Base-by-base conservation (phyloP, 768 basidiomycete genomes). In the Termitomyces sp. region DNA sequence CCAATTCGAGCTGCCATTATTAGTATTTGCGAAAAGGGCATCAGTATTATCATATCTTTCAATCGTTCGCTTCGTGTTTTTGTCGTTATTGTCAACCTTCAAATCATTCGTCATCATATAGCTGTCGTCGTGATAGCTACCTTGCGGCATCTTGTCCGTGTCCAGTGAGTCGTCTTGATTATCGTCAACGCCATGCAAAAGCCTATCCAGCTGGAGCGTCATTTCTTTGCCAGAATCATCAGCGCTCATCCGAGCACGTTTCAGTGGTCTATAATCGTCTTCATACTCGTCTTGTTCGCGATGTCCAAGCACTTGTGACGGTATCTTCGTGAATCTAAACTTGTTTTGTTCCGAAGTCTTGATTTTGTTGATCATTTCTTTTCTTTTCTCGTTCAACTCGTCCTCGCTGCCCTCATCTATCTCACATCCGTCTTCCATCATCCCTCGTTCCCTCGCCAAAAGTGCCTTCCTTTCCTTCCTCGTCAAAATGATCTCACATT, bases 401-500 rank as follows among this genome's bases (percentile, higher is more conserved):
- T 38, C 47, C 48, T 58, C 59, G 10, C 33, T 33, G 26, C 43
- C 35, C 3, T 40, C 28, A 24, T 14, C 30, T 35, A 30, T 51
- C 13, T 51, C 47, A 9, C 45, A 51, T 22, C 61, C 58, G 32
- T 56, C 32, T 54, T 66, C 44, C 57, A 59, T 30, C 13, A 43
- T 28, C 24, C 59, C 48, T 18, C 46, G 13, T 33, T 40, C 50
- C 24, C 54, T 45, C 10, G 18, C 63, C 54, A 26, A 52, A 14
- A 67, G 60, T 7, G 65, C 57, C 54, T 55, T 58, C 5, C 79
- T 70, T 58, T 83, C 80, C 24, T 67, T 68, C 41, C 75, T 70
- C 20, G 77, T 78, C 54, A 80, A 61, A 33, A 81, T 64, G 11
- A 81, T 70, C 18, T 71, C 71, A 28, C 66, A 71, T 7, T 51